Evolutionary conservation across 768 basidiomycete genomes (phyloP), one percentile per base, ranked within the genome.

Genomic region (Boletus huronensis): DNA sequence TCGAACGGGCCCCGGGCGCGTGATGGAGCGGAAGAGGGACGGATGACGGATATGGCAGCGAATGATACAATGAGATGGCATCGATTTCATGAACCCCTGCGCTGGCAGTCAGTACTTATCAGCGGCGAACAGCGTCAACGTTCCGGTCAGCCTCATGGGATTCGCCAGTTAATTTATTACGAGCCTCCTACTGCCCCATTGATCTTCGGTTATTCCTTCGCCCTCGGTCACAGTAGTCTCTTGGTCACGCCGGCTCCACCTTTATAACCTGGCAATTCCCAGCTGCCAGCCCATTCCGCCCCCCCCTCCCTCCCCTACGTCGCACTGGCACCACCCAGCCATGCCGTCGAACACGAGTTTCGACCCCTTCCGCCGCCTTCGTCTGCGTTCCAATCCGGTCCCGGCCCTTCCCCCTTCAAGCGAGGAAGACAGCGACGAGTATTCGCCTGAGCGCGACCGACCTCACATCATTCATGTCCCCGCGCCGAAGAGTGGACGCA

Each of bases 341-440:
- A 40, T 60, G 58, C 49, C 59, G 4, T n/a, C 31, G 1, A 58
- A 13, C 17, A 16, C 42, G 1, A 9, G 2, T 6, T 50, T 70
- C 21, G 53, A 58, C 19, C 57, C 54, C 34, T 57, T 68, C 52
- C 68, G 62, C 17, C 70, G 60, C 19, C 45, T 68, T 19, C 70
- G 68, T 10, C 54, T 36, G 9, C 59, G 66, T 17, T 41, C 55
- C 17, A 26, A 17, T 17, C 32, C 42, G 3, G 31, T 16, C 16
- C 38, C 53, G n/a, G 9, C 28, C 14, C 39, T 10, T 17, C 41
- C 44, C 2, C 13, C 56, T 0, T 35, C 58, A 0, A 50, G 31
- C n/a, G 64, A 70, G 46, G 51, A 62, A 1, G 68, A 68, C 58
- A 70, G 49, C 13, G 70, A 70, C 19, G 53, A 47, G 10, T 62